phyloP scores from a whole-genome alignment of 805 yeast species.

The Grigorovia transvaalensis region DNA sequence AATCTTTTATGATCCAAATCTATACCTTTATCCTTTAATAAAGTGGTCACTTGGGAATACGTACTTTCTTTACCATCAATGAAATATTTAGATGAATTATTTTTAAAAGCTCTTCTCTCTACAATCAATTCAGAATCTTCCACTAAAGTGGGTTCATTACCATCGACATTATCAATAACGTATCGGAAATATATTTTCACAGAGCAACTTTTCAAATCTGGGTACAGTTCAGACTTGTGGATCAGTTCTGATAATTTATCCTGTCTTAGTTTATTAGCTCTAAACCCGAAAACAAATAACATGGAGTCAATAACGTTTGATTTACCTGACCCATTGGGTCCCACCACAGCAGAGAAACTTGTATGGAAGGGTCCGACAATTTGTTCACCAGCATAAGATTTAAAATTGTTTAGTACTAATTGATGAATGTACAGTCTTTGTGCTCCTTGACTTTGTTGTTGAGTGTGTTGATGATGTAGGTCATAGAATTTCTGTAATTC shows the following conservation, averaged over 20 bases:
- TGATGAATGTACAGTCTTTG: conserved; percentile 62
- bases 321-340: conserved; percentile 97
- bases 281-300: conserved; percentile 91
- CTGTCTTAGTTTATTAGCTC: conserved; percentile 95
- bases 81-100: conserved; percentile 68
- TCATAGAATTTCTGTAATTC: conserved; percentile 23
- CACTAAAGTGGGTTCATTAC: conserved; percentile 29
- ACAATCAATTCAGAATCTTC: conserved; percentile 52
- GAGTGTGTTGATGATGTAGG: conserved; percentile 8
- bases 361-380: conserved; percentile 89
- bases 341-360: conserved; percentile 93
- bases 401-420: conserved; percentile 73
- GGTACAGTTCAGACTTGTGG: conserved; percentile 74
- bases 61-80: conserved; percentile 60
- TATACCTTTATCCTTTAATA: conserved; percentile 72
- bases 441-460: conserved; percentile 25
- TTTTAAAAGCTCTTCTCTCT: conserved; percentile 67
- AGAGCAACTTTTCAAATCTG: conserved; percentile 61
- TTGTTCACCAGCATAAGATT: conserved; percentile 91
- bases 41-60: conserved; percentile 67
- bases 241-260: conserved; percentile 85
- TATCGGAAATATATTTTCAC: conserved; percentile 85
- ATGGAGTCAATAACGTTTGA: conserved; percentile 95
- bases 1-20: conserved; percentile 93
- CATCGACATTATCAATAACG: conserved; percentile 45